These are phyloP conservation scores for Adansonia digitata DNA, from an alignment of 345 rosid species.

Conservation along the genomic window DNA sequence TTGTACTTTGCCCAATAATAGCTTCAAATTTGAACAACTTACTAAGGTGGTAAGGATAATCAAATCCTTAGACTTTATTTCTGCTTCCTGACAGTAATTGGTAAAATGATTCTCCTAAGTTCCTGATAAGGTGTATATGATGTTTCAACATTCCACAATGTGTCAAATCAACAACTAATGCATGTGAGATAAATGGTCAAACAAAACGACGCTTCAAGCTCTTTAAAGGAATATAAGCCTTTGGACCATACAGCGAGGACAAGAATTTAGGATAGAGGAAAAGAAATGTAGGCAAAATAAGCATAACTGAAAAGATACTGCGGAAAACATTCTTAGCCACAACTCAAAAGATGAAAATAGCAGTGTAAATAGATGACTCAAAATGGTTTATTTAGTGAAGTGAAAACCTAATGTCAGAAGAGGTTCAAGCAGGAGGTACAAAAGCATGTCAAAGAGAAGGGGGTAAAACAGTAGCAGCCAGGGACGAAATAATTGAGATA, in stretches of 20 bases:
- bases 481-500: not conserved
- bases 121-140: not conserved
- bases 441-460: not conserved
- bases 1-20: not conserved
- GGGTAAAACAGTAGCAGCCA: not conserved
- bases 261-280: not conserved
- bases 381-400: not conserved
- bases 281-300: not conserved
- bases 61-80: not conserved
- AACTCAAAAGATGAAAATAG: not conserved
- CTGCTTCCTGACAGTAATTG: not conserved
- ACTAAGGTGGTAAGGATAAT: not conserved
- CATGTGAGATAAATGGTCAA: not conserved
- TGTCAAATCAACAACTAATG: not conserved
- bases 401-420: not conserved
- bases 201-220: not conserved
- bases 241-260: not conserved
- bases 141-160: not conserved
- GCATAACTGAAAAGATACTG: not conserved
- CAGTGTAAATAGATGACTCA: not conserved
- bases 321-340: not conserved
- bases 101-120: not conserved
- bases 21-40: not conserved
- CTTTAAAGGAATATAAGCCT: not conserved
- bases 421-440: not conserved